A percentile compares a stretch with the other conserved stretches of the same genome.
phyloP scores from a whole-genome alignment of 768 basidiomycete genomes.

The Phaeotremella skinneri region DNA sequence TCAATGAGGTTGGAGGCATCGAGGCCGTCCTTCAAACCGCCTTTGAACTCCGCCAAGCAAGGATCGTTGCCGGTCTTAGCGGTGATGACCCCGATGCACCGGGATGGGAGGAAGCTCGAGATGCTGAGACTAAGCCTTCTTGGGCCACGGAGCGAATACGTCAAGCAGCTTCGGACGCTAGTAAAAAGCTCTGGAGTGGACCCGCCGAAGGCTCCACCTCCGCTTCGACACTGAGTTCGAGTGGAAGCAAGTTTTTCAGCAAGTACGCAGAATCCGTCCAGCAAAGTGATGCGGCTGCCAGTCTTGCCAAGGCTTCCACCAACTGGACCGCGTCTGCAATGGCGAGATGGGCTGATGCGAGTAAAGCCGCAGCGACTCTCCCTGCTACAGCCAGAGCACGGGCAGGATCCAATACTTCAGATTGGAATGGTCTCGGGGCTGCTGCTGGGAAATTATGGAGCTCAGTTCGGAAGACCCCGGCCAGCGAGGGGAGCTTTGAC shows the following conservation, averaged over 20 bases:
- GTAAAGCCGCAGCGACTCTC: conserved; percentile 5
- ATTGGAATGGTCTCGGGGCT: background rate
- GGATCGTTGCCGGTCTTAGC: conserved; percentile 18
- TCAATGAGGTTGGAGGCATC: conserved; percentile 33
- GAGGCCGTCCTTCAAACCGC: conserved; percentile 27
- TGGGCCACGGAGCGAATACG: background rate
- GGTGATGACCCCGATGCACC: conserved; percentile 21
- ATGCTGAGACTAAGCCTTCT: background rate
- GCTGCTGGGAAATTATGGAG: background rate
- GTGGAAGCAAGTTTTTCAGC: conserved; percentile 4
- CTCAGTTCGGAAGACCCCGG: background rate
- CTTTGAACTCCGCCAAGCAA: conserved; percentile 22
- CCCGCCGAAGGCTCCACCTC: background rate
- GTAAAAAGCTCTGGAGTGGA: background rate
- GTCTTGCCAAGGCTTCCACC: conserved; percentile 27
- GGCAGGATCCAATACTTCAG: background rate
- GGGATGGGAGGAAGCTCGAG: conserved; percentile 1
- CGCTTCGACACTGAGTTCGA: background rate
- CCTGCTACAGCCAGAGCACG: background rate
- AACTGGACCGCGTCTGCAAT: conserved; percentile 33
- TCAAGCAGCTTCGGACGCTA: background rate
- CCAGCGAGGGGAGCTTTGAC: background rate
- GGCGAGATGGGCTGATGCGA: conserved; percentile 14
- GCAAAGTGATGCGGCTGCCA: conserved; percentile 38
- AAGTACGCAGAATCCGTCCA: conserved; percentile 28